These are phyloP conservation scores for Podospora pseudopauciseta DNA, from an alignment of 495 filamentous ascomycete genomes.

Conservation along the genomic window DNA sequence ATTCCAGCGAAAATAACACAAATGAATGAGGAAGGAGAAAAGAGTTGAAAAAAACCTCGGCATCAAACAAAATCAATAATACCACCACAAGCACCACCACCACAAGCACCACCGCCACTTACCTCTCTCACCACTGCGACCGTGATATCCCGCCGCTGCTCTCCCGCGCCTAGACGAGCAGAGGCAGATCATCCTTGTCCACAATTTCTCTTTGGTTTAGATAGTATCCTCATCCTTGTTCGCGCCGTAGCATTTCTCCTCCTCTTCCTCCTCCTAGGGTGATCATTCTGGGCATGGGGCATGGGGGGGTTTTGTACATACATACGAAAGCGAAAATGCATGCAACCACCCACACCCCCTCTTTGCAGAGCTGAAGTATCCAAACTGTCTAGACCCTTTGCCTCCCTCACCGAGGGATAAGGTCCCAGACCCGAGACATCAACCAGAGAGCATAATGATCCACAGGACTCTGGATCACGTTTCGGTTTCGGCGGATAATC, in stretches of 20 bases:
- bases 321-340: background rate
- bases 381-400: background rate
- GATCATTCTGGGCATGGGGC: background rate
- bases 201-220: background rate
- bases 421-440: background rate
- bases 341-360: background rate
- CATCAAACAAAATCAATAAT: background rate
- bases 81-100: background rate
- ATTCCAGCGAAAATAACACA: background rate
- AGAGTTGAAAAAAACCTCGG: background rate
- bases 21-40: background rate
- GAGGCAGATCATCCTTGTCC: background rate
- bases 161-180: background rate
- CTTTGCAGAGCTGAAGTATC: background rate
- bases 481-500: background rate
- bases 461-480: background rate
- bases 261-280: background rate
- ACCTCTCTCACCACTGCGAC: background rate
- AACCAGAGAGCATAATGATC: background rate
- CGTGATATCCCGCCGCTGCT: constrained; percentile 6
- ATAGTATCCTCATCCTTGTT: background rate
- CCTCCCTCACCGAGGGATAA: background rate
- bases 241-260: background rate
- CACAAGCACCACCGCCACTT: too few relatives aligned
- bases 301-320: background rate